Percentiles rank a stretch among this genome's conserved stretches.
phyloP scores from a whole-genome alignment of 139 green algal species.

The Edaphochlamys debaryana region DNA sequence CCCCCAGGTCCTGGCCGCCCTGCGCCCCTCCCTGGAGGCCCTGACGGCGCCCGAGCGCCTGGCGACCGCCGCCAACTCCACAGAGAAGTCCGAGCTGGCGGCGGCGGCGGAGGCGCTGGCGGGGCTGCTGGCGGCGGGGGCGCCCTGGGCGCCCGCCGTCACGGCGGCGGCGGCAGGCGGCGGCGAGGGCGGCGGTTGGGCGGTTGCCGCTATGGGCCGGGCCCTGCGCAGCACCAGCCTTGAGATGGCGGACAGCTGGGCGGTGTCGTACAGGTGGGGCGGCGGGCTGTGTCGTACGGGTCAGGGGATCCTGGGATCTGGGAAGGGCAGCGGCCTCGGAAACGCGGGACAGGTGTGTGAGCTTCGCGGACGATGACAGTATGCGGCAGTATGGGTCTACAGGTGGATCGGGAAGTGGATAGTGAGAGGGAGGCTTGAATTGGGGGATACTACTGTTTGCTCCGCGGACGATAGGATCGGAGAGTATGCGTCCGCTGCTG shows the following conservation, averaged over 20 bases:
- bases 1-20: neutral
- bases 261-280: constrained; percentile 28
- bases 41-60: constrained; percentile 35
- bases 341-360: too few relatives aligned
- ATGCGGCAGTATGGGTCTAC: too few relatives aligned
- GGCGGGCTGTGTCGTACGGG: too few relatives aligned
- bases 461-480: too few relatives aligned
- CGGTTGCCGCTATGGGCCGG: constrained; percentile 36
- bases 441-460: too few relatives aligned
- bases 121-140: constrained; percentile 68
- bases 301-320: neutral
- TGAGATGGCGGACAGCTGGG: constrained; percentile 69
- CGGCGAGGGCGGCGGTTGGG: constrained; percentile 39
- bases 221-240: constrained; percentile 59
- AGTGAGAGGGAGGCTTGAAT: too few relatives aligned
- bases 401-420: too few relatives aligned
- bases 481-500: neutral
- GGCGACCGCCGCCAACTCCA: constrained; percentile 44
- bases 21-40: constrained; percentile 32
- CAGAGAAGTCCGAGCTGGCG: constrained; percentile 61
- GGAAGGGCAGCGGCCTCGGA: too few relatives aligned
- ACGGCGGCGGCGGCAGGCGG: constrained; percentile 3
- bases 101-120: constrained; percentile 69
- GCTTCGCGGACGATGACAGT: too few relatives aligned
- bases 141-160: neutral